phyloP scores from a whole-genome alignment of 2,329 filamentous ascomycete genomes.

The Celoporthe dispersa region DNA sequence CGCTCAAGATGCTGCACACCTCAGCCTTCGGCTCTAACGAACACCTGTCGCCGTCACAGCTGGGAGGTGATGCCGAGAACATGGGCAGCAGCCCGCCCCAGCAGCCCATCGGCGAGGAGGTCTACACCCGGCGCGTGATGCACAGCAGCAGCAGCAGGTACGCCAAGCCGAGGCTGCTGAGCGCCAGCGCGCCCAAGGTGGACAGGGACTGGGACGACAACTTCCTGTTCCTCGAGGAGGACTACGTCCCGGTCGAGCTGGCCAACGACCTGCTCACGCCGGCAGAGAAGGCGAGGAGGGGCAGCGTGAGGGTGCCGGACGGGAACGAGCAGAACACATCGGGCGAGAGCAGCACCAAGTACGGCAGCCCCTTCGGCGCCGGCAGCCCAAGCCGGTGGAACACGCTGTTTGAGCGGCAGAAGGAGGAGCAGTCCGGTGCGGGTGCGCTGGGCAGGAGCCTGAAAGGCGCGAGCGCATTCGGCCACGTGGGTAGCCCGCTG shows the following conservation, averaged over 20 bases:
- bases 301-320: conserved; percentile 61
- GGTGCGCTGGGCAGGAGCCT: conserved; percentile 39
- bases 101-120: conserved; percentile 61
- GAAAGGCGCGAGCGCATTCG: conserved; percentile 60
- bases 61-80: conserved; percentile 44
- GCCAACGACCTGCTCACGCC: conserved; percentile 68
- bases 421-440: conserved; percentile 56
- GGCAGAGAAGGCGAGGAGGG: conserved; percentile 68
- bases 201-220: conserved; percentile 68
- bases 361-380: conserved; percentile 61
- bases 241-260: conserved; percentile 77
- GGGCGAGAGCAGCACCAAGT: conserved; percentile 59
- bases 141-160: conserved; percentile 63
- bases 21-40: conserved; percentile 70
- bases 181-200: conserved; percentile 69
- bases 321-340: conserved; percentile 25
- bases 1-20: conserved; percentile 67
- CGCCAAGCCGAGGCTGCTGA: conserved; percentile 69
- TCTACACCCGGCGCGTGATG: conserved; percentile 74
- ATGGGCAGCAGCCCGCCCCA: conserved; percentile 51
- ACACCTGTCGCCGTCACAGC: conserved; percentile 45
- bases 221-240: conserved; percentile 82
- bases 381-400: conserved; percentile 66
- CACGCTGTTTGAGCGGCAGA: conserved; percentile 62
- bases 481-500: conserved; percentile 68